Conservation (phyloP, 2,329 filamentous ascomycete genomes). For the Ustilaginoidea virens region DNA sequence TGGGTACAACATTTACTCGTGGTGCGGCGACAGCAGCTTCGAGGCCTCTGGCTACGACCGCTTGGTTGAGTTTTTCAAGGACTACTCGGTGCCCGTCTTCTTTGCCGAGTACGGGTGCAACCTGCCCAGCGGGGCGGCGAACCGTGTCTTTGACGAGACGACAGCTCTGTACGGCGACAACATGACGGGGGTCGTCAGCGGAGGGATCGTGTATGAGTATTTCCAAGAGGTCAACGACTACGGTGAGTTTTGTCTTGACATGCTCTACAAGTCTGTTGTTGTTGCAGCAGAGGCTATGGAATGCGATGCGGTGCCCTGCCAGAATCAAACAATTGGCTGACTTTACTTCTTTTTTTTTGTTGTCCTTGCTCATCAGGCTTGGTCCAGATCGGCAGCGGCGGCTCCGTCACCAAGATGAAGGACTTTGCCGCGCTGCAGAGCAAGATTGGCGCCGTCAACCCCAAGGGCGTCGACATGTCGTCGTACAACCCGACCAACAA, state of each 20-base stretch:
- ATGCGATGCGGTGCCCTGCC: too few species aligned
- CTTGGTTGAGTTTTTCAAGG: slow-evolving; percentile 71
- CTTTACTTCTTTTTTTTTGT: too few species aligned
- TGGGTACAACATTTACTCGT: slow-evolving; percentile 99
- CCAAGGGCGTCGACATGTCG: slow-evolving; percentile 48
- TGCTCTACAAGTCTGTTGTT: too few species aligned
- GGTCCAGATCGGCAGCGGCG: slow-evolving; percentile 38
- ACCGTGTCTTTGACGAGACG: slow-evolving; percentile 76
- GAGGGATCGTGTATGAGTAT: slow-evolving; percentile 98
- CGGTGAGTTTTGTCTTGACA: slow-evolving; percentile 31
- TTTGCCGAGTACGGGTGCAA: slow-evolving; percentile 99
- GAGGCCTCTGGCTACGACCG: slow-evolving; percentile 62
- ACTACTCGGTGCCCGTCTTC: slow-evolving; percentile 90
- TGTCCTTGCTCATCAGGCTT: slow-evolving; percentile 35
- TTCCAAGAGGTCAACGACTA: slow-evolving; percentile 85
- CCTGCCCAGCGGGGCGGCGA: slow-evolving; percentile 40
- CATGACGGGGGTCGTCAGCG: slow-evolving; percentile 82
- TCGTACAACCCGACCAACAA: slow-evolving; percentile 65
- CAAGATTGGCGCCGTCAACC: slow-evolving; percentile 51
- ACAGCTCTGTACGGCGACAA: slow-evolving; percentile 59
- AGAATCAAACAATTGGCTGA: too few species aligned
- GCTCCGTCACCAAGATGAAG: slow-evolving; percentile 46
- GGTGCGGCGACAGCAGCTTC: slow-evolving; percentile 81
- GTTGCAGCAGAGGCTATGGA: too few species aligned
- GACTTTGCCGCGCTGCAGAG: slow-evolving; percentile 62